These are phyloP conservation scores for Trypethelium eluteriae DNA, from an alignment of 495 filamentous ascomycete species.

Conservation along the genomic window DNA sequence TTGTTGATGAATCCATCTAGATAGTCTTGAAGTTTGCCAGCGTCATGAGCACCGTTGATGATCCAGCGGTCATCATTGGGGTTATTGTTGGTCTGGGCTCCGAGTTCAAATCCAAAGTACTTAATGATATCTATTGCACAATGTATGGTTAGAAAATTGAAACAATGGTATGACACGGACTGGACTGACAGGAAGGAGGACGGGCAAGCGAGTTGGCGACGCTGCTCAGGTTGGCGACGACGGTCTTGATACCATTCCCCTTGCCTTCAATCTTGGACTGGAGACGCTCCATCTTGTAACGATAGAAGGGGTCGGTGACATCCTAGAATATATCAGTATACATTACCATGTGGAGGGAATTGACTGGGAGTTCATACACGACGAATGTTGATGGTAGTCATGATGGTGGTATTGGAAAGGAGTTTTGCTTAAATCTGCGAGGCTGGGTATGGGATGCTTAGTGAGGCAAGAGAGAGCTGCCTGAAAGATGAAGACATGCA, in stretches of 20 bases:
- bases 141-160: constrained; percentile 14
- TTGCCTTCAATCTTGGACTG: constrained; percentile 99
- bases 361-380: constrained; percentile 40
- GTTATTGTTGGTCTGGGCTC: constrained; percentile 95
- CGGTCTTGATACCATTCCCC: constrained; percentile 95
- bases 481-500: constrained; percentile 37
- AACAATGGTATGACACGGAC: constrained; percentile 18
- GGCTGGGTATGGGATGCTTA: constrained; percentile 19
- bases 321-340: constrained; percentile 43
- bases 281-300: constrained; percentile 99
- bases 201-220: constrained; percentile 88
- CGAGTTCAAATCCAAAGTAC: constrained; percentile 98
- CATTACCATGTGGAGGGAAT: not conserved
- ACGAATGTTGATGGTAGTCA: constrained; percentile 94
- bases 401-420: constrained; percentile 47
- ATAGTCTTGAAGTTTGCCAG: constrained; percentile 92
- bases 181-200: constrained; percentile 63
- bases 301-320: constrained; percentile 97
- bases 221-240: constrained; percentile 93
- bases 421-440: constrained; percentile 14
- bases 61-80: constrained; percentile 98
- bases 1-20: constrained; percentile 96
- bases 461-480: constrained; percentile 21
- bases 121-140: constrained; percentile 74
- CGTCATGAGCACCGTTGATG: constrained; percentile 97